These are phyloP conservation scores for Psilocybe tampanensis DNA, from an alignment of 768 basidiomycete species.

Conservation along the genomic window DNA sequence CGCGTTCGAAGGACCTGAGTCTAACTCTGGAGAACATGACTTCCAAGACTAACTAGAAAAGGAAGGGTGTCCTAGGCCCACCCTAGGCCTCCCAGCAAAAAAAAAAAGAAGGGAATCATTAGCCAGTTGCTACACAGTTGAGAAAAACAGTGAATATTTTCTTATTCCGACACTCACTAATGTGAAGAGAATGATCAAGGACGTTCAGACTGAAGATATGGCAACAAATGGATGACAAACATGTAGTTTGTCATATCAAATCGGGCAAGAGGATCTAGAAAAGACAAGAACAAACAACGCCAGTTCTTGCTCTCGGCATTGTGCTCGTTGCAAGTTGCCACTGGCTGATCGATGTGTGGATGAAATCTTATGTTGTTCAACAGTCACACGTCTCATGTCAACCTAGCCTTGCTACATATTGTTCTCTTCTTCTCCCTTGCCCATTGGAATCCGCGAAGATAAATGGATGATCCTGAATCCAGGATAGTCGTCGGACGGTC, in stretches of 20 bases:
- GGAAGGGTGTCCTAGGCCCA: too few relatives aligned
- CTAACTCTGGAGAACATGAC: too few relatives aligned
- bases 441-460: slow-evolving; percentile 3
- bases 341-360: background rate
- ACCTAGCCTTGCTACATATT: slow-evolving; percentile 15
- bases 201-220: background rate
- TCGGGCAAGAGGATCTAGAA: slow-evolving; percentile 10
- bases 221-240: background rate
- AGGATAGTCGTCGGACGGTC: too few relatives aligned
- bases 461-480: slow-evolving; percentile 3
- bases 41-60: too few relatives aligned
- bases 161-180: too few relatives aligned
- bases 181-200: too few relatives aligned
- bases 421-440: slow-evolving; percentile 5
- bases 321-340: too few relatives aligned
- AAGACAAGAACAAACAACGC: slow-evolving; percentile 13
- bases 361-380: slow-evolving; percentile 7
- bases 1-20: too few relatives aligned
- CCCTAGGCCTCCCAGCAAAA: too few relatives aligned
- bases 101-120: too few relatives aligned
- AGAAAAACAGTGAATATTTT: too few relatives aligned
- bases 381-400: slow-evolving; percentile 22
- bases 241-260: background rate
- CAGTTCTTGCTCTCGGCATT: background rate
- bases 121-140: too few relatives aligned